A percentile compares a stretch with the other conserved stretches of the same genome.
These are phyloP conservation scores for Alternaria conjuncta DNA, from an alignment of 2,329 filamentous ascomycete species.

Conservation along the genomic window DNA sequence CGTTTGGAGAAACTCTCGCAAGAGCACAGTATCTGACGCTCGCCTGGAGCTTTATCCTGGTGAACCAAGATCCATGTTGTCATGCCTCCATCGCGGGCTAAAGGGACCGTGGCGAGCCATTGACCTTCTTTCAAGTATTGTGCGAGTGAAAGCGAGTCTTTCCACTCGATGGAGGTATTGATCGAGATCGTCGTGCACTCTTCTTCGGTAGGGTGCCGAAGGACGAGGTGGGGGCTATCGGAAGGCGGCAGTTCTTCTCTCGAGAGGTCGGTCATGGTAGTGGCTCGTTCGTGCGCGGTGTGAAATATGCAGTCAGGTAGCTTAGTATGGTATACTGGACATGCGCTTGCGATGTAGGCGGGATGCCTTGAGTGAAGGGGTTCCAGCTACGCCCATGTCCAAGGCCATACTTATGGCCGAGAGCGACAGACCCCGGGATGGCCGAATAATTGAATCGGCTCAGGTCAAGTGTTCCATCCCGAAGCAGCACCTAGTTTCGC, in stretches of 20 bases:
- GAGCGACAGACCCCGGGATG: background rate
- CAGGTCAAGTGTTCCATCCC: background rate
- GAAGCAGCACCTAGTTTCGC: background rate
- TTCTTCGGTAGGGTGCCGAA: background rate
- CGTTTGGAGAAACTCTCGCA: constrained; percentile 48
- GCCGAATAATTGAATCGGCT: accelerated
- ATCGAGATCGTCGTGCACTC: background rate
- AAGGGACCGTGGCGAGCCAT: constrained; percentile 54
- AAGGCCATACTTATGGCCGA: background rate
- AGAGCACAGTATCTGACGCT: constrained; percentile 57
- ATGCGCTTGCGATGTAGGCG: background rate
- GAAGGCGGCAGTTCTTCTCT: background rate
- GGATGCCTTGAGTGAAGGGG: background rate
- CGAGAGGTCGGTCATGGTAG: background rate
- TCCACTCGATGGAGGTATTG: background rate
- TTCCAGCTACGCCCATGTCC: background rate
- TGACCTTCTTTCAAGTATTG: background rate
- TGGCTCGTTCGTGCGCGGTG: background rate
- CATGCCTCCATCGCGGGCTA: constrained; percentile 61
- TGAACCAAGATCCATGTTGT: constrained; percentile 65
- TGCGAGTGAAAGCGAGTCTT: background rate
- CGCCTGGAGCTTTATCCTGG: constrained; percentile 39
- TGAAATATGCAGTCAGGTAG: accelerated
- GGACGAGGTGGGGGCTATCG: background rate
- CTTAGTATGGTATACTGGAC: background rate